These are phyloP conservation scores for Lippia alba DNA, from an alignment of 305 asterid species.

Conservation along the genomic window DNA sequence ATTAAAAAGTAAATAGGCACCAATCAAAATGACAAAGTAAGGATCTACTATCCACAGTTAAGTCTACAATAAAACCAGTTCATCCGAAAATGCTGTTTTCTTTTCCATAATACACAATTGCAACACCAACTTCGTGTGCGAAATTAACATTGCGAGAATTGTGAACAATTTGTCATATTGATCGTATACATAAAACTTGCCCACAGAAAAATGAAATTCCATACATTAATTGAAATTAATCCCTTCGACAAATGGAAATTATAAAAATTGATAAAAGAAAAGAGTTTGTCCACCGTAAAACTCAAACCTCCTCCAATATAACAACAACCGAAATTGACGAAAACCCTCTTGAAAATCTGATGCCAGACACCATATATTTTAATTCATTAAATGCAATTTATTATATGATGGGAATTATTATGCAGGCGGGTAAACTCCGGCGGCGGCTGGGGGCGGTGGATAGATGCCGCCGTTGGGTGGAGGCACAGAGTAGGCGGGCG, in stretches of 20 bases:
- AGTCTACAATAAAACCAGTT: no score
- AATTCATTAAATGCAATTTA: not conserved
- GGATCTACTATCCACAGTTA: no score
- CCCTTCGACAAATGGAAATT: conserved; percentile 4
- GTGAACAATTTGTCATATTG: no score
- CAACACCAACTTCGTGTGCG: no score
- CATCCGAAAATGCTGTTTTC: no score
- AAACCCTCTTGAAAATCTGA: conserved; percentile 7
- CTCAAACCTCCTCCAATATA: not conserved
- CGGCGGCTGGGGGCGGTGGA: conserved; percentile 34
- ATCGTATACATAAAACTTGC: no score
- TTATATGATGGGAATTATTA: conserved; percentile 13
- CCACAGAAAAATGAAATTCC: no score
- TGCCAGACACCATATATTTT: conserved; percentile 12
- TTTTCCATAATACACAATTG: no score
- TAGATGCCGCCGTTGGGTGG: conserved; percentile 39
- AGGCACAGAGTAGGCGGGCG: conserved; percentile 37
- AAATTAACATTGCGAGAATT: no score
- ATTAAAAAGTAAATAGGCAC: no score
- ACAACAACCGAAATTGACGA: not conserved
- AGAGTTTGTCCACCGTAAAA: not conserved
- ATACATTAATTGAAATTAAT: no score
- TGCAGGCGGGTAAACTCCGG: conserved; percentile 44
- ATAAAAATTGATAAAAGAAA: conserved; percentile 1
- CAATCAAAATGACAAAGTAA: no score